Percentiles rank a stretch among this genome's conserved stretches.
These are phyloP conservation scores for Chaetothyriales sp. DNA, from an alignment of 2,329 filamentous ascomycete genomes.

Conservation along the genomic window DNA sequence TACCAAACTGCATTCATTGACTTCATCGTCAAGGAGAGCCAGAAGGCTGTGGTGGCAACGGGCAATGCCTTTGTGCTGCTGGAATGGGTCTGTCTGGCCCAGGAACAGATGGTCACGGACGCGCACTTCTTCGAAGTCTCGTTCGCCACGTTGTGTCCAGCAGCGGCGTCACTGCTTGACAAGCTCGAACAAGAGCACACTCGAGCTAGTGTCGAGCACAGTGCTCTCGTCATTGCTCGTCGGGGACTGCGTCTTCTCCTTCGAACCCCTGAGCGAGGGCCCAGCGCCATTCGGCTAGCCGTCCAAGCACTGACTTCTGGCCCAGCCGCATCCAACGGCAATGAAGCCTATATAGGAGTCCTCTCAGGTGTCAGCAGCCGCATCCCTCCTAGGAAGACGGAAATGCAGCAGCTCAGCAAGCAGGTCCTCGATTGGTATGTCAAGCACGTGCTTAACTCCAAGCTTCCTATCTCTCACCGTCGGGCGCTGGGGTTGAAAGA, in stretches of 20 bases:
- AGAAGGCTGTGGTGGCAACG: constrained; percentile 63
- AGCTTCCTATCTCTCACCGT: constrained; percentile 55
- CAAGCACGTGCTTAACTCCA: constrained; percentile 72
- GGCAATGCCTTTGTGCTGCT: constrained; percentile 76
- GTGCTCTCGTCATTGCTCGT: constrained; percentile 63
- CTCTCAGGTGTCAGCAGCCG: constrained; percentile 76
- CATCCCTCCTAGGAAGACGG: constrained; percentile 47
- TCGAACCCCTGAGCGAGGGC: constrained; percentile 42
- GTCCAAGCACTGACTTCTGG: constrained; percentile 59
- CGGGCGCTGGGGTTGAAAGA: constrained; percentile 61
- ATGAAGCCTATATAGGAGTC: constrained; percentile 68
- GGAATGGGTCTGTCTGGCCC: constrained; percentile 73
- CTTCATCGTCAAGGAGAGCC: constrained; percentile 56
- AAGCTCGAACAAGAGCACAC: constrained; percentile 56
- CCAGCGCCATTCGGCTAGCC: constrained; percentile 48
- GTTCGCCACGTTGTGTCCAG: constrained; percentile 48
- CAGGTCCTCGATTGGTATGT: constrained; percentile 71
- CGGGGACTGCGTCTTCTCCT: constrained; percentile 67
- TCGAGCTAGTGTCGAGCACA: constrained; percentile 53
- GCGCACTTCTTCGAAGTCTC: constrained; percentile 43
- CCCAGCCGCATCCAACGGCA: constrained; percentile 47
- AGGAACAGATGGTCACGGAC: constrained; percentile 54
- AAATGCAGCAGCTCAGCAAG: constrained; percentile 53
- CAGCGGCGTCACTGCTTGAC: constrained; percentile 62
- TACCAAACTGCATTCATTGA: constrained; percentile 38